phyloP scores from a whole-genome alignment of 192 early-diverging fungal genomes.

The Rhizophagus clarus region DNA sequence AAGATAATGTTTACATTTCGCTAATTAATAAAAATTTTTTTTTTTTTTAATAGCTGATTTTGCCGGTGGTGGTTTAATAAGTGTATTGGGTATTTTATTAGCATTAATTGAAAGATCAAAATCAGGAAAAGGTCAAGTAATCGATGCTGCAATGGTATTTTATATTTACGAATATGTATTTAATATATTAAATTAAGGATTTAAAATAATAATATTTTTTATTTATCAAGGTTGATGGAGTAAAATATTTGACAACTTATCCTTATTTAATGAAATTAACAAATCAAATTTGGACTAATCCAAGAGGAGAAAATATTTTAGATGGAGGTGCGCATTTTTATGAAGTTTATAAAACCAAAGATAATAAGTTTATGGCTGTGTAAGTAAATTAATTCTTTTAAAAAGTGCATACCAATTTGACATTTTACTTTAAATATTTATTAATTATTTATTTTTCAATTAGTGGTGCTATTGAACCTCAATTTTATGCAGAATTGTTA shows the following conservation, averaged over 20 bases:
- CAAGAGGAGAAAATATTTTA: slow-evolving; percentile 60
- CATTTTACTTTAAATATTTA: not conserved
- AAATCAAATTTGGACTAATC: slow-evolving; percentile 50
- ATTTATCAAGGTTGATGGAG: slow-evolving; percentile 44
- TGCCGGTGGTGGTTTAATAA: slow-evolving; percentile 68
- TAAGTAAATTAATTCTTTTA: slow-evolving; percentile 28
- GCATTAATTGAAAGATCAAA: slow-evolving; percentile 59
- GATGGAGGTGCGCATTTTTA: slow-evolving; percentile 73
- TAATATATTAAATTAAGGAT: too few species aligned
- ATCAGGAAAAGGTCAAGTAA: slow-evolving; percentile 66
- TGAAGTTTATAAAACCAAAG: slow-evolving; percentile 68
- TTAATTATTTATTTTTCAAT: not conserved
- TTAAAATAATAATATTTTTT: not conserved
- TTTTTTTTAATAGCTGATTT: slow-evolving; percentile 56
- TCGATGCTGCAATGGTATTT: slow-evolving; percentile 62
- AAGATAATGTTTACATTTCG: too few species aligned
- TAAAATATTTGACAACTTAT: slow-evolving; percentile 62
- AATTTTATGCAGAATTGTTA: slow-evolving; percentile 62
- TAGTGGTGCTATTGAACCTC: slow-evolving; percentile 62
- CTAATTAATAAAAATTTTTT: too few species aligned
- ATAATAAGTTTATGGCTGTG: slow-evolving; percentile 64
- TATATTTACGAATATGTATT: not conserved
- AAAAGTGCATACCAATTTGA: too few species aligned
- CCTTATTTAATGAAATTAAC: slow-evolving; percentile 60
- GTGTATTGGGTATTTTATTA: slow-evolving; percentile 63